phyloP scores from a whole-genome alignment of 1,284 basidiomycete genomes.

The Naganishia cerealis region DNA sequence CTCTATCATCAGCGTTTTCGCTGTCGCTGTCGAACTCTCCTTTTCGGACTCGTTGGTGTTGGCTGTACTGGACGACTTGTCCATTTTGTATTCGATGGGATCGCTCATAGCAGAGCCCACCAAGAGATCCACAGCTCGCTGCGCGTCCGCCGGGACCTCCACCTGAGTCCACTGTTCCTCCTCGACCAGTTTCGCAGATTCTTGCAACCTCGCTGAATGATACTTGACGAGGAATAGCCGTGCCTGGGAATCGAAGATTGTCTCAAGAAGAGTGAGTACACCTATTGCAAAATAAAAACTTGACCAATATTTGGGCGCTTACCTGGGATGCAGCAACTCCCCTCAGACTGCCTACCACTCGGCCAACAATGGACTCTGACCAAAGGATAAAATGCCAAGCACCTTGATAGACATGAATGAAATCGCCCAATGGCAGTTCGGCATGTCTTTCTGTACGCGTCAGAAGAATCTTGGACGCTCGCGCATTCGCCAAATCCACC shows the following conservation, averaged over 20 bases:
- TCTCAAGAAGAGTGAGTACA: constrained; percentile 16
- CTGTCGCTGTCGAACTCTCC: constrained; percentile 12
- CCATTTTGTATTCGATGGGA: constrained; percentile 66
- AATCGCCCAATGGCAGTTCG: constrained; percentile 68
- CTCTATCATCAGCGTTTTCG: constrained; percentile 71
- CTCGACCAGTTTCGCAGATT: constrained; percentile 78
- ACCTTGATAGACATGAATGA: constrained; percentile 77
- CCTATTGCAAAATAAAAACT: constrained; percentile 20
- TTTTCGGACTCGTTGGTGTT: constrained; percentile 29
- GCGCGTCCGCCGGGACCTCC: constrained; percentile 68
- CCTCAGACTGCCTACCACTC: constrained; percentile 88
- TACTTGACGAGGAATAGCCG: constrained; percentile 82
- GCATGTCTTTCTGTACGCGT: constrained; percentile 77
- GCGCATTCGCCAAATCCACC: constrained; percentile 78
- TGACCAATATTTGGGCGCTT: constrained; percentile 33
- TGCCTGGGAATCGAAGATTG: constrained; percentile 59
- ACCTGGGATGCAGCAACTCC: constrained; percentile 80
- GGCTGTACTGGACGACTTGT: constrained; percentile 27
- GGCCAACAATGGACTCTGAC: constrained; percentile 77
- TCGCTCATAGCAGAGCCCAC: constrained; percentile 80
- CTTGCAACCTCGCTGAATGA: constrained; percentile 77
- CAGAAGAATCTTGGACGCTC: constrained; percentile 73
- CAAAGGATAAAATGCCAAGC: constrained; percentile 86
- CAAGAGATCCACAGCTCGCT: constrained; percentile 70
- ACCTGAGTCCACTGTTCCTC: constrained; percentile 62